These are phyloP conservation scores for Somion occarium DNA, from an alignment of 1,284 basidiomycete genomes.

Conservation along the genomic window DNA sequence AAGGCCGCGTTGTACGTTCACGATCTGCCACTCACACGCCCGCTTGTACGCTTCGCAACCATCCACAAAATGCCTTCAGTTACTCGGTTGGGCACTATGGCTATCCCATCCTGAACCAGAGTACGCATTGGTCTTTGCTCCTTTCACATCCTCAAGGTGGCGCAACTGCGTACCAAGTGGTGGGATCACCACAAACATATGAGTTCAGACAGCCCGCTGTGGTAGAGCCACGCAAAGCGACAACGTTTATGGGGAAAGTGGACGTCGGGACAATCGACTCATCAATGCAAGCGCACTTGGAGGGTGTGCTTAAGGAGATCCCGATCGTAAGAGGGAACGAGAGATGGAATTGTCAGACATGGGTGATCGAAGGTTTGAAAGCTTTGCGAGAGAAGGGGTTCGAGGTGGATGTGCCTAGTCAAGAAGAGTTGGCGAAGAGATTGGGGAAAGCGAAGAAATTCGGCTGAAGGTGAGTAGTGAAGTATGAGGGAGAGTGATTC, in stretches of 20 bases:
- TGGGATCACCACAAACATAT: background rate
- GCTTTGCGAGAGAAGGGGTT: background rate
- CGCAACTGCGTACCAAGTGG: background rate
- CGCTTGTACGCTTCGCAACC: background rate
- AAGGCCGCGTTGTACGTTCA: too few species aligned
- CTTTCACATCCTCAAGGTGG: background rate
- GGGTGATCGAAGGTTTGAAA: background rate
- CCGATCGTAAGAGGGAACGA: background rate
- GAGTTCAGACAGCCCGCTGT: background rate
- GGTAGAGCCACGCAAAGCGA: background rate
- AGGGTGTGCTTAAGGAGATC: background rate
- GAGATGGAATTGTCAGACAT: slow-evolving; percentile 1
- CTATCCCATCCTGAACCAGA: background rate
- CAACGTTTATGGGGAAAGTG: slow-evolving; percentile 1
- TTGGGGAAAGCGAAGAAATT: background rate
- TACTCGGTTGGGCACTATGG: background rate
- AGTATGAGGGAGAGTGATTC: background rate
- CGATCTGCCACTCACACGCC: too few species aligned
- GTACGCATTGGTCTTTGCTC: background rate
- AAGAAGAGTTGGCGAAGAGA: background rate
- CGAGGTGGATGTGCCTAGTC: background rate
- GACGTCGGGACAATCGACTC: background rate
- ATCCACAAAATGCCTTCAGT: background rate
- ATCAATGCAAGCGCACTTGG: background rate
- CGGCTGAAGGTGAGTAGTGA: background rate